phyloP scores from a whole-genome alignment of 169 alveolate species.

The Sarcocystis neurona region DNA sequence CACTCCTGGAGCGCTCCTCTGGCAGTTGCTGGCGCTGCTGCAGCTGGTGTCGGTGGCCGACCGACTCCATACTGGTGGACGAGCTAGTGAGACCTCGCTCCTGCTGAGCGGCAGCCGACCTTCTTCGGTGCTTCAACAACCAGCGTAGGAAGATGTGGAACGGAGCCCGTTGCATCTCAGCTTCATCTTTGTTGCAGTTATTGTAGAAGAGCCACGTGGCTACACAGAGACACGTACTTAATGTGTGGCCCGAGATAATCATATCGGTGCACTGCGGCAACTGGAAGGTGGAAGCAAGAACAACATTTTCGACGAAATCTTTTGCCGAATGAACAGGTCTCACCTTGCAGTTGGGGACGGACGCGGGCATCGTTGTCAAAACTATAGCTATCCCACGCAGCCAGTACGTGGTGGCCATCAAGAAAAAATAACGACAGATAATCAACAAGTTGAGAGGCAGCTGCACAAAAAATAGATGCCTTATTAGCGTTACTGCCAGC shows the following conservation, averaged over 20 bases:
- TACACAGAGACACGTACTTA: background rate
- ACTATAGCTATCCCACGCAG: background rate
- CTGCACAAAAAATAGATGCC: slow-evolving; percentile 12
- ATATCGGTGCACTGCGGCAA: slow-evolving; percentile 1
- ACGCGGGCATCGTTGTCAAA: slow-evolving; percentile 28
- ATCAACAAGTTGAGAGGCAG: background rate
- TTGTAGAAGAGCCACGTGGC: slow-evolving; percentile 26
- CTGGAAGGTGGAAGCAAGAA: slow-evolving; percentile 7
- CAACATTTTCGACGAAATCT: background rate
- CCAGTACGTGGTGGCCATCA: background rate
- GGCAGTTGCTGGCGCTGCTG: too few relatives aligned
- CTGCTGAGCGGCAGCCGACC: too few relatives aligned
- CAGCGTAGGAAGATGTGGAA: too few relatives aligned
- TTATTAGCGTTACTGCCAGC: background rate
- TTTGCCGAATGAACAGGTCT: background rate
- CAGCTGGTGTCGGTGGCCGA: too few relatives aligned
- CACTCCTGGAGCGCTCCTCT: too few relatives aligned
- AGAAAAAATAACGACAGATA: background rate
- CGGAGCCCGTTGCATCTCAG: too few relatives aligned
- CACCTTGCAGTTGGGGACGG: background rate
- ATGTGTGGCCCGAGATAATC: slow-evolving; percentile 25
- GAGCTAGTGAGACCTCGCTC: too few relatives aligned
- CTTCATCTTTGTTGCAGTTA: slow-evolving; percentile 29
- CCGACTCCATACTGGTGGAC: too few relatives aligned
- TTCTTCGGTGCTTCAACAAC: too few relatives aligned